Conservation (phyloP, 176 grass and related monocot species). For the sorghum (Sorghum bicolor) region DNA sequence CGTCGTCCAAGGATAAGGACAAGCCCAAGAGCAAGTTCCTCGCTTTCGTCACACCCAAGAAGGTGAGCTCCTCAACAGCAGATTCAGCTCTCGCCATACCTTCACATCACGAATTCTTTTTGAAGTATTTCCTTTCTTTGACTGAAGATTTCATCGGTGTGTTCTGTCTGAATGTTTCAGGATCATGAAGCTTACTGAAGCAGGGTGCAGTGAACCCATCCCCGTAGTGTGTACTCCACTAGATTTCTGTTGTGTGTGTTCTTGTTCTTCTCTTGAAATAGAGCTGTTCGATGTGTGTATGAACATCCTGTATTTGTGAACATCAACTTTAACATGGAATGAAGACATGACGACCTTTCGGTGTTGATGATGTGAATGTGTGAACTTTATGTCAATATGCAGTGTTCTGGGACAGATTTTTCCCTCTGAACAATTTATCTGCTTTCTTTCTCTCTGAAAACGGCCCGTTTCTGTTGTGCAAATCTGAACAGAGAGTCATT, state of each 20-base stretch:
- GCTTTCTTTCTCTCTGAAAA: background rate
- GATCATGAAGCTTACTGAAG: constrained; percentile 35
- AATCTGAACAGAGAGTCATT: background rate
- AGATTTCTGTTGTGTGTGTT: background rate
- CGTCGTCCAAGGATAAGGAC: constrained; percentile 59
- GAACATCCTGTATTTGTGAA: constrained; percentile 6
- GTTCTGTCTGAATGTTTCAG: constrained; percentile 16
- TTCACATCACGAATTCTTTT: background rate
- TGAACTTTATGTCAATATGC: background rate
- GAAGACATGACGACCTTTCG: background rate
- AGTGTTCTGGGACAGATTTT: background rate
- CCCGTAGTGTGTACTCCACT: background rate
- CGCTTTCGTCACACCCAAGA: constrained; percentile 50
- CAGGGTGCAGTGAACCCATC: background rate
- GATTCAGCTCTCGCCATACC: background rate
- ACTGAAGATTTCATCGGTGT: background rate
- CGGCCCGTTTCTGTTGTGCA: background rate
- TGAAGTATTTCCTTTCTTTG: background rate
- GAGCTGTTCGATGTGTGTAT: background rate
- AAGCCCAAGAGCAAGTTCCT: constrained; percentile 69
- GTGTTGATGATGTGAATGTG: background rate
- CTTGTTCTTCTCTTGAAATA: background rate
- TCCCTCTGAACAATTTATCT: background rate
- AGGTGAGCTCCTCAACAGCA: constrained; percentile 25
- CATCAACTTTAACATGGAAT: background rate